A percentile compares a stretch with the other conserved stretches of the same genome.
phyloP scores from a whole-genome alignment of 2,329 filamentous ascomycete species.

The Cyphellophora attinorum region DNA sequence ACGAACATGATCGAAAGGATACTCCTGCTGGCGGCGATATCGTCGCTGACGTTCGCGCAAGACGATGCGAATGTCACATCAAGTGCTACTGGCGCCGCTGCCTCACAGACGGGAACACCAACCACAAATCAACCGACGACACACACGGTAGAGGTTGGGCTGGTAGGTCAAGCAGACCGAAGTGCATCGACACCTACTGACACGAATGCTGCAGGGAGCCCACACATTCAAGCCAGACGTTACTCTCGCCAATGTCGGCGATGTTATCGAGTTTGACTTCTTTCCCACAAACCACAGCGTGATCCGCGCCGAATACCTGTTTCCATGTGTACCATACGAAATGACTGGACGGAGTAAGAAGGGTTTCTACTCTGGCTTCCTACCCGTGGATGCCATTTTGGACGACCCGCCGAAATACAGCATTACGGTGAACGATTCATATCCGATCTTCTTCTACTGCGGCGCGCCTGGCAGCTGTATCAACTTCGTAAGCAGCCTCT shows the following conservation, averaged over 20 bases:
- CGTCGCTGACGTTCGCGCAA: no score
- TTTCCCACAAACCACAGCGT: slow-evolving; percentile 56
- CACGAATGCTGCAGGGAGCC: slow-evolving; percentile 9
- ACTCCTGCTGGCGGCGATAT: no score
- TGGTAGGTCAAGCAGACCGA: slow-evolving; percentile 1
- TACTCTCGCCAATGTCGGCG: slow-evolving; percentile 12
- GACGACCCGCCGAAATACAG: slow-evolving; percentile 32
- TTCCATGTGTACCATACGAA: slow-evolving; percentile 57
- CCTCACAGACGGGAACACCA: slow-evolving; percentile 6
- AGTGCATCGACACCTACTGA: not conserved
- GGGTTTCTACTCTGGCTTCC: slow-evolving; percentile 47
- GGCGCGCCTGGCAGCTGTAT: slow-evolving; percentile 58
- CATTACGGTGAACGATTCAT: slow-evolving; percentile 47
- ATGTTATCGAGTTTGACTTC: slow-evolving; percentile 41
- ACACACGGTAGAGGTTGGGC: slow-evolving; percentile 13
- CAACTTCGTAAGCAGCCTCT: no score
- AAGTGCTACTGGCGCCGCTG: no score
- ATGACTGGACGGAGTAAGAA: slow-evolving; percentile 36
- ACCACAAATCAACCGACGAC: slow-evolving; percentile 12
- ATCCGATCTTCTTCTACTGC: slow-evolving; percentile 62
- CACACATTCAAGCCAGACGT: slow-evolving; percentile 16
- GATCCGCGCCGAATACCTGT: slow-evolving; percentile 48
- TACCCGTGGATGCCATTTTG: slow-evolving; percentile 36
- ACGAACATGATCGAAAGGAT: no score
- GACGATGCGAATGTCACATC: no score